Conservation (phyloP, 1,284 basidiomycete genomes). For the Jaminaea rosea region DNA sequence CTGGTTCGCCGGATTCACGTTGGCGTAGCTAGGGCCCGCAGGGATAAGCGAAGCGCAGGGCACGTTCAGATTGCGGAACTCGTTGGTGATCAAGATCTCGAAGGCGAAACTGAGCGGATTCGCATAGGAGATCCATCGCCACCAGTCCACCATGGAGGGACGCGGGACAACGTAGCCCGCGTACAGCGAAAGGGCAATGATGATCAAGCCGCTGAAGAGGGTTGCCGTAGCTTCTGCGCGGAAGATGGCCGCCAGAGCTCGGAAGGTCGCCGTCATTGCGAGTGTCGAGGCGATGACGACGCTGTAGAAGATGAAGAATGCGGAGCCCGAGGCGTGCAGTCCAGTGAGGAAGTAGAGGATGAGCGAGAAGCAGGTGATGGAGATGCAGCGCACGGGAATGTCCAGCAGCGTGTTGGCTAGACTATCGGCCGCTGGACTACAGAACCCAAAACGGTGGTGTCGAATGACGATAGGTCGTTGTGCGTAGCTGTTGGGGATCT, state of each 20-base stretch:
- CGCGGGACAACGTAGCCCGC: constrained; percentile 36
- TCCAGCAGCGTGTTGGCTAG: constrained; percentile 31
- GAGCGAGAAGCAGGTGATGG: constrained; percentile 20
- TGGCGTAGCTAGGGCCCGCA: constrained; percentile 12
- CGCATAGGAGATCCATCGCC: constrained; percentile 38
- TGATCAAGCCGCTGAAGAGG: constrained; percentile 26
- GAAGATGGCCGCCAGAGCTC: constrained; percentile 18
- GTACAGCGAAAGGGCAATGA: constrained; percentile 30
- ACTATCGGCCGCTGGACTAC: constrained; percentile 29
- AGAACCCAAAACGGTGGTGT: constrained; percentile 28
- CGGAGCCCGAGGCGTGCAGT: constrained; percentile 17
- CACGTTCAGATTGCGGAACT: constrained; percentile 25
- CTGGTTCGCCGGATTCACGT: constrained; percentile 18
- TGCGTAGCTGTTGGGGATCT: constrained; percentile 25
- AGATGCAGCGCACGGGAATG: constrained; percentile 26
- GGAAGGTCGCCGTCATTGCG: constrained; percentile 39
- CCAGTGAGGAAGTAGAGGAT: constrained; percentile 39
- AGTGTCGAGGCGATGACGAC: constrained; percentile 17
- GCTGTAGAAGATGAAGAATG: constrained; percentile 34
- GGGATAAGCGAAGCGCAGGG: constrained; percentile 22
- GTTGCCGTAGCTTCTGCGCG: constrained; percentile 23
- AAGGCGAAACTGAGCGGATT: constrained; percentile 36
- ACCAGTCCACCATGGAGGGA: constrained; percentile 37
- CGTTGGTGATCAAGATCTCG: constrained; percentile 36
- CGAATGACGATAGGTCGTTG: constrained; percentile 38